Base-by-base conservation (phyloP, 108 stramenopile genomes). In the Fragilariopsis cylindrus region DNA sequence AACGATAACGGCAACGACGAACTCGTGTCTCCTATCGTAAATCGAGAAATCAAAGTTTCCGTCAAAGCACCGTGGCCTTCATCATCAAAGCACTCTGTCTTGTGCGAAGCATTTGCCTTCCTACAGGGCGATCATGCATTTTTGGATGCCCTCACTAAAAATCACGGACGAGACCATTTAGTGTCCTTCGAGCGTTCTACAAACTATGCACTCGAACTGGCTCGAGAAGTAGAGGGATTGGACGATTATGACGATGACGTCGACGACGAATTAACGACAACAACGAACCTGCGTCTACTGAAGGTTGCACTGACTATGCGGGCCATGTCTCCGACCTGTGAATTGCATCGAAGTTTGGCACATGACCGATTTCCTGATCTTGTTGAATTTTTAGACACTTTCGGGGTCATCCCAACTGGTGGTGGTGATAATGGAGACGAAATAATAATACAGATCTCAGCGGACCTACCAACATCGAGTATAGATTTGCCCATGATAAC, bases 301-400 rank as follows among this genome's bases (percentile, higher is more conserved):
- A 60, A 78, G 39, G 72, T 83, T 57, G 72, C 86, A 19, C 57
- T 95, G 68, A 56, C 86, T 9, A 69, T 92, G 67, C 82, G 94
- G 15, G 85, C 91, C n/a, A 68, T 87, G 41, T 80, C 79, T 68
- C 94, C 94, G 44, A 74, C 81, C 43, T 95, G 94, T 76, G 91
- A 95, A 76, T 68, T 95, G 82, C 90, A 92, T 71, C 83, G 94
- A 16, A 75, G 76, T 48, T 62, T 95, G 65, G 91, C 90, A 5
- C 75, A 77, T 53, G 72, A 83, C 13, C 44, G 12, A 4, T 53
- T 46, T 54, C 39, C 53, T 12, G 43, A 44, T 6, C 13, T 48
- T 39, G 54, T 60, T 8, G 54, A 74, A 7, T 63, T 21, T 13
- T n/a, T 57, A 65, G 72, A 79, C 48, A 77, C 70, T 1, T 80